Evolutionary conservation across 495 filamentous ascomycete species (phyloP).

Genomic region (Trichoderma reesei): DNA sequence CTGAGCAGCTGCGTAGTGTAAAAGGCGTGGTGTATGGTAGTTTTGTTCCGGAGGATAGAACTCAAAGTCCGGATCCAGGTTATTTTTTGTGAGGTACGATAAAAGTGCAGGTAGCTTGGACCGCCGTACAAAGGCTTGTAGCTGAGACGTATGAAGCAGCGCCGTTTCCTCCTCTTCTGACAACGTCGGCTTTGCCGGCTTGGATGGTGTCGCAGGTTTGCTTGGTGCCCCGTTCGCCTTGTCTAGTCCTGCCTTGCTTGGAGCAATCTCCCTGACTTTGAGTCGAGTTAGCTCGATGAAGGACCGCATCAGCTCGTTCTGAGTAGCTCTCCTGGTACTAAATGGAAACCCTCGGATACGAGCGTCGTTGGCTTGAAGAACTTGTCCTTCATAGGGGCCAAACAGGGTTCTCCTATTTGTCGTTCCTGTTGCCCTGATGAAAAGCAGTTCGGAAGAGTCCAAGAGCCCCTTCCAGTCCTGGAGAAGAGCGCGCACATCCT

Average conservation of each 20-base stretch:
- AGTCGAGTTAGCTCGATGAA: constrained; percentile 88
- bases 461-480: constrained; percentile 75
- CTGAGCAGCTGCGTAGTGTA: constrained; percentile 76
- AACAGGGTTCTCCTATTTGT: constrained; percentile 81
- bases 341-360: constrained; percentile 89
- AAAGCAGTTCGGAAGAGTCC: constrained; percentile 71
- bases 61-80: constrained; percentile 54
- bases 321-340: constrained; percentile 86
- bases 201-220: constrained; percentile 16
- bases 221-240: constrained; percentile 25
- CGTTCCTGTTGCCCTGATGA: constrained; percentile 79
- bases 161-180: constrained; percentile 77
- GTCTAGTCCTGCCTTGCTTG: constrained; percentile 46
- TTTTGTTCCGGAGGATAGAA: constrained; percentile 69
- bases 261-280: constrained; percentile 62
- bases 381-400: constrained; percentile 80
- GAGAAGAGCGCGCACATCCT: constrained; percentile 72
- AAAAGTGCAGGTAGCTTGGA: constrained; percentile 82
- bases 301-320: constrained; percentile 83
- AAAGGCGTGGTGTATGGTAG: constrained; percentile 73
- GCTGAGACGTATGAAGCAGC: constrained; percentile 70
- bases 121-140: constrained; percentile 79
- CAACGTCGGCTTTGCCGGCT: constrained; percentile 43
- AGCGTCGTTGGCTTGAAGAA: constrained; percentile 69
- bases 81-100: constrained; percentile 68